phyloP scores from a whole-genome alignment of 176 grass and related monocot genomes.

The Triticum aestivum region DNA sequence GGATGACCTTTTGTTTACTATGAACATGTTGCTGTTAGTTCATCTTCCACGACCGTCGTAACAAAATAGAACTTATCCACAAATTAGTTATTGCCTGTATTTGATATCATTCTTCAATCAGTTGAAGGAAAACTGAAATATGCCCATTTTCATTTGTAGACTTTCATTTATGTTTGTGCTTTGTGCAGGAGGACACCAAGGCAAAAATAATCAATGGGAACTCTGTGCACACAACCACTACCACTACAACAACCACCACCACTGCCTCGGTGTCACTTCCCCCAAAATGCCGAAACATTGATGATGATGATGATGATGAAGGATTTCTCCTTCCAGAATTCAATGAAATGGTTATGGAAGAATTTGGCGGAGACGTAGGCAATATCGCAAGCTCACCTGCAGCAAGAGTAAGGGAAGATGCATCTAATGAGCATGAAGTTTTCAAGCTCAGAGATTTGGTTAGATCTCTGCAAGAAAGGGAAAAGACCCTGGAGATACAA shows the following conservation, averaged over 20 bases:
- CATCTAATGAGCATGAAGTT: conserved; percentile 57
- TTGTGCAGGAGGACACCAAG: conserved; percentile 53
- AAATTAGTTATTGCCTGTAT: not conserved
- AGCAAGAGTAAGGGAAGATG: conserved; percentile 40
- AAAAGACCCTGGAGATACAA: conserved; percentile 73
- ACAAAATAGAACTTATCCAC: not conserved
- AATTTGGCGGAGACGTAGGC: conserved; percentile 50
- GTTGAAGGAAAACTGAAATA: not conserved
- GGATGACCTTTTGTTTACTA: not conserved
- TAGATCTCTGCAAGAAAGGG: conserved; percentile 73
- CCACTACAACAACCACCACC: conserved; percentile 40
- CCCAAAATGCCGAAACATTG: conserved; percentile 52
- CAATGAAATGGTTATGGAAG: conserved; percentile 64
- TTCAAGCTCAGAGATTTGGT: conserved; percentile 76
- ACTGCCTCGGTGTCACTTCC: conserved; percentile 39
- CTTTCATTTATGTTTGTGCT: conserved; percentile 20
- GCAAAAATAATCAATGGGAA: conserved; percentile 59
- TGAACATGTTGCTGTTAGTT: not conserved
- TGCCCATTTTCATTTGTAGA: conserved; percentile 3
- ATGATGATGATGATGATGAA: conserved; percentile 74
- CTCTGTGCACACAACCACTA: conserved; percentile 47
- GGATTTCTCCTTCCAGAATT: conserved; percentile 77
- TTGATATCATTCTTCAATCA: conserved; percentile 9
- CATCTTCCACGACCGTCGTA: not conserved
- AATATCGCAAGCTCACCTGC: conserved; percentile 21